Base-by-base conservation (phyloP, 176 grass and related monocot genomes). In the Aegilops bicornis region DNA sequence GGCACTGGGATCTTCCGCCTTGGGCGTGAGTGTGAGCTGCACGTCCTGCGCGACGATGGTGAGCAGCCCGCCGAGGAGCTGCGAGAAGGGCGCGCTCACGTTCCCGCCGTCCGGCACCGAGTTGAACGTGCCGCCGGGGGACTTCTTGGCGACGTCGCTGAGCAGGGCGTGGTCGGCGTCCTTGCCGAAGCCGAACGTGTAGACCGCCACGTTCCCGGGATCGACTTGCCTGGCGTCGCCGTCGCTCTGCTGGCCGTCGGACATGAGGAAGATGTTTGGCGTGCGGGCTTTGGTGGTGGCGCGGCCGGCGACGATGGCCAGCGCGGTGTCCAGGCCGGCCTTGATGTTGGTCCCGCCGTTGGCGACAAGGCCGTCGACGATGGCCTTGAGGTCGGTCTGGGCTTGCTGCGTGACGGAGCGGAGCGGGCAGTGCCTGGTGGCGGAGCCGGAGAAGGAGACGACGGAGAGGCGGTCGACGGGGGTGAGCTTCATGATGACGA, bases 11-110 rank as follows among this genome's bases (percentile, higher is more conserved):
- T 24, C 69, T 0, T 76, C 31, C 0, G 60, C 9, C 16, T 29
- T 76, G 73, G 73, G 72, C 40, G 37, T 76, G 7, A 87, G n/a
- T 1, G 23, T 82, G 4, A 87, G 86, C 7, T 40, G 10, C 70
- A 87, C 60, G 79, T 82, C 86, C 43, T 87, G 79, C 79, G 62
- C 86, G 3, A 87, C 61, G 10, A 81, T 59, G 13, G 85, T 87
- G 3, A 87, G 58, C 22, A 87, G 78, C 10, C 85, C 85, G 6
- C 35, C 85, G 3, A 87, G 67, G 67, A 87, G 77, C 68, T 64
- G 85, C 10, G 85, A 32, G 37, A 80, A 81, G 5, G 70, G 54
- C 25, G 14, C 68, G 20, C 1, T 60, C 67, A 87, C 22, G 68
- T 74, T 52, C 20, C 69, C 58, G 4, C 22, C 31, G 8, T 86